Conservation (phyloP, 192 early-diverging fungal genomes). For the Hyaloraphidium curvatum region DNA sequence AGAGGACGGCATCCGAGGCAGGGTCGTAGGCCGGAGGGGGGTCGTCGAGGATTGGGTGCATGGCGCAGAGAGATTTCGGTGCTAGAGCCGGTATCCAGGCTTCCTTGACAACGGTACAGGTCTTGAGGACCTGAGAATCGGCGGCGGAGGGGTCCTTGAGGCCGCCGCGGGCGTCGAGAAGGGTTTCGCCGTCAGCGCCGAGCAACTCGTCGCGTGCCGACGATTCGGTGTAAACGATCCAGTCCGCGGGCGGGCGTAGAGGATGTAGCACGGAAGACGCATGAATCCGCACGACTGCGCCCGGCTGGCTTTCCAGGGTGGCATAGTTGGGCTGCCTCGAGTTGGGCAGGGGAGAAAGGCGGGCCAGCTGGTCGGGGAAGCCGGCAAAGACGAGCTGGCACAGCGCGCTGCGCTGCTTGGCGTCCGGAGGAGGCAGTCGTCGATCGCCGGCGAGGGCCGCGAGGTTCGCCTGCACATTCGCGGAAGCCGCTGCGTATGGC, state of each 20-base stretch:
- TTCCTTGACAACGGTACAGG: too few species aligned
- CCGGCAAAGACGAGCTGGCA: slow-evolving; percentile 76
- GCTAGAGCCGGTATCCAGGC: too few species aligned
- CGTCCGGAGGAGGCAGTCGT: slow-evolving; percentile 37
- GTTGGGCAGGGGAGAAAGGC: neutral
- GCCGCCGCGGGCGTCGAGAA: neutral
- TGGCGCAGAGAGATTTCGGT: too few species aligned
- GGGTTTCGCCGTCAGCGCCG: neutral
- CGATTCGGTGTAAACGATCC: neutral
- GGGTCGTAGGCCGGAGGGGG: too few species aligned
- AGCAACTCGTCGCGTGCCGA: neutral
- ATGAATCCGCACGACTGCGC: neutral
- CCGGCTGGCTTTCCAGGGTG: neutral
- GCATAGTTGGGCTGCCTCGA: neutral
- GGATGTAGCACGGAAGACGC: neutral
- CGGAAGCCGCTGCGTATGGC: too few species aligned
- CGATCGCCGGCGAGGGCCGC: slow-evolving; percentile 33
- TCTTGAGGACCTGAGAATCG: too few species aligned
- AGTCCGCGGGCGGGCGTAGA: neutral
- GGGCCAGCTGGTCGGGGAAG: slow-evolving; percentile 85
- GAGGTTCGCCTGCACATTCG: slow-evolving; percentile 29
- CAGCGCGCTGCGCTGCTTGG: slow-evolving; percentile 47
- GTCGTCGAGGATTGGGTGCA: too few species aligned
- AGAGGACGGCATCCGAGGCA: too few species aligned
- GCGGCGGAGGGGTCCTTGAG: neutral